Base-by-base conservation (phyloP, 805 yeast genomes). In the Sugiyamaella qingdaonensis region DNA sequence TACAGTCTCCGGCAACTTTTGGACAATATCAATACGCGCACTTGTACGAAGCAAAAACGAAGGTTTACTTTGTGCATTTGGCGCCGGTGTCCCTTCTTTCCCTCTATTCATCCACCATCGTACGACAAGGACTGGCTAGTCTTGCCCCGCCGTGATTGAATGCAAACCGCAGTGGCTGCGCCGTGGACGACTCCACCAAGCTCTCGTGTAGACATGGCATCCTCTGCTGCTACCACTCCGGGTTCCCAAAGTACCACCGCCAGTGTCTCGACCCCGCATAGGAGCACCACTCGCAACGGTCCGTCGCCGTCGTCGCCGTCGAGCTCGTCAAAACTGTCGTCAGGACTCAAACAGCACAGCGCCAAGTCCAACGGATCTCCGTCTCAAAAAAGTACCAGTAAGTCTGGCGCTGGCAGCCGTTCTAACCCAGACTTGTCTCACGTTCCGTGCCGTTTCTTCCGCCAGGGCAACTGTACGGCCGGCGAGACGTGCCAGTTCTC, bases 391-490 rank as follows among this genome's bases (percentile, higher is more conserved):
- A 24, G 18, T 24, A 41, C 18, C 9, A 33, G 51, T 46, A 53
- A 41, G 49, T 29, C 35, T 39, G n/a, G 36, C 24, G 33, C 36
- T 11, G 11, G 27, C 24, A 31, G 29, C 36, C 64, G 64, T 57
- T 54, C 55, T 46, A 48, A 46, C 69, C 18, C 71, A 73, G 89
- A 86, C 64, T 78, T 88, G 45, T 84, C 95, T 46, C 99, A 92
- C 69, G 98, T 92, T 31, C 99, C 99, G 2, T 92, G 99, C 70
- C 92, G 92, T 72, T 92, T 92, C 73, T 92, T 77, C 68, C 77
- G 81, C 54, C 97, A 91, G 68, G 97, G 98, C 0, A 81, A 87
- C 14, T 92, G 99, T 68, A 97, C 91, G 69, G 98, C 98, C 1
- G 98, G 98, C 10, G 76, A 74, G 49, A 76, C 92, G 0, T 92